Conservation (phyloP, 2,329 filamentous ascomycete species). For the Curvularia sp. region DNA sequence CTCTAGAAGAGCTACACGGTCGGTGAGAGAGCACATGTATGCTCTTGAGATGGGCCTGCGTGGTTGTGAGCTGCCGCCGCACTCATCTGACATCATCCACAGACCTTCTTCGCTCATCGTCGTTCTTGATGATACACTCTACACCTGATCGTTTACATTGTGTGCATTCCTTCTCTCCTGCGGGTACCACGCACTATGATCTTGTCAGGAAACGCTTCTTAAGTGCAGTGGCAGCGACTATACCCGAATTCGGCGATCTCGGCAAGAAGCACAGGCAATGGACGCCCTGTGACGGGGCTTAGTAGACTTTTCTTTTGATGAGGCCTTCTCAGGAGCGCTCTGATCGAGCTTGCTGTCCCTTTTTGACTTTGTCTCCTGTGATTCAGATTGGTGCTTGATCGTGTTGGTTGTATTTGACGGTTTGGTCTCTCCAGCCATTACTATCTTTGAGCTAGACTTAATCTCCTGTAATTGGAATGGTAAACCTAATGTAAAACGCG, state of each 20-base stretch:
- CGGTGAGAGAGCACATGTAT: conserved; percentile 65
- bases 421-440: conserved; percentile 25
- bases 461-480: neutral
- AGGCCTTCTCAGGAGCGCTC: conserved; percentile 21
- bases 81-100: neutral
- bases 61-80: conserved; percentile 11
- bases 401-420: conserved; percentile 18
- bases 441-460: neutral
- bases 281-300: conserved; percentile 56
- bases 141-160: conserved; percentile 61
- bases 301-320: conserved; percentile 31
- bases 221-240: conserved; percentile 14
- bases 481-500: neutral
- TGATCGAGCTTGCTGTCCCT: conserved; percentile 23
- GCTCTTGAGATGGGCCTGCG: conserved; percentile 63
- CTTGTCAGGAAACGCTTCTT: conserved; percentile 31
- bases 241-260: conserved; percentile 54
- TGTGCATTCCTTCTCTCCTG: conserved; percentile 59
- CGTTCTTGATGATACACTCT: conserved; percentile 64
- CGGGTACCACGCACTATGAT: conserved; percentile 60
- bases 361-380: conserved; percentile 24
- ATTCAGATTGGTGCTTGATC: conserved; percentile 24
- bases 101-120: conserved; percentile 64
- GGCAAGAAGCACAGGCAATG: conserved; percentile 63
- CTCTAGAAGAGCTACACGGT: conserved; percentile 61